Conservation (phyloP, 108 stramenopile species). For the Conticribra guillardii region DNA sequence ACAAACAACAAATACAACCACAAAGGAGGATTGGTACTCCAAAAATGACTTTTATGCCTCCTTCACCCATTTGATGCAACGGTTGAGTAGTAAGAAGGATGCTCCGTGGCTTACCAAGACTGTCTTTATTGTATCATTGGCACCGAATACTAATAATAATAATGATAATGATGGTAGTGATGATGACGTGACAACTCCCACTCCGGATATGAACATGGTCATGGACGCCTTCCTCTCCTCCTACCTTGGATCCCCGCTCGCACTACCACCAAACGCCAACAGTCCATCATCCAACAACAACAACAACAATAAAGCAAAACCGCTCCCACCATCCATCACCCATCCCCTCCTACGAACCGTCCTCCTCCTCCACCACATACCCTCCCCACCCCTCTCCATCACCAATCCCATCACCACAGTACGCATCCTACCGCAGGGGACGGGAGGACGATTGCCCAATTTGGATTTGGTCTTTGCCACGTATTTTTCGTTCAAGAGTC, state of each 20-base stretch:
- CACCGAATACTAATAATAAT: neutral
- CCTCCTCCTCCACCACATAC: slow-evolving; percentile 56
- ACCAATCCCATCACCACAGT: slow-evolving; percentile 26
- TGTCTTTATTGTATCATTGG: slow-evolving; percentile 64
- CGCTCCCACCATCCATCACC: slow-evolving; percentile 60
- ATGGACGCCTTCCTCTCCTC: slow-evolving; percentile 46
- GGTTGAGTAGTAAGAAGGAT: slow-evolving; percentile 47
- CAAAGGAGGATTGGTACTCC: slow-evolving; percentile 58
- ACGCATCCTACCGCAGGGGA: slow-evolving; percentile 73
- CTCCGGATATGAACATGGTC: slow-evolving; percentile 12
- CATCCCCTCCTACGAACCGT: slow-evolving; percentile 67
- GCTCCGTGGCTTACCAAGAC: slow-evolving; percentile 84
- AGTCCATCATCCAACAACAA: no score
- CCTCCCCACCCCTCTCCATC: neutral
- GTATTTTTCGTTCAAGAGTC: slow-evolving; percentile 40
- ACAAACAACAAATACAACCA: slow-evolving; percentile 61
- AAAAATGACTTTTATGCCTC: slow-evolving; percentile 55
- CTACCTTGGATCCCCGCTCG: slow-evolving; percentile 14
- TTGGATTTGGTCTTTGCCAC: slow-evolving; percentile 82
- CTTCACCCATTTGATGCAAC: slow-evolving; percentile 56
- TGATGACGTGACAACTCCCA: slow-evolving; percentile 2
- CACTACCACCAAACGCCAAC: no score
- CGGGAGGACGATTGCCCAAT: slow-evolving; percentile 78
- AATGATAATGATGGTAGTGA: neutral
- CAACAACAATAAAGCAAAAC: neutral